Evolutionary conservation across 108 stramenopile genomes (phyloP).

Genomic region (Cylindrotheca fusiformis): DNA sequence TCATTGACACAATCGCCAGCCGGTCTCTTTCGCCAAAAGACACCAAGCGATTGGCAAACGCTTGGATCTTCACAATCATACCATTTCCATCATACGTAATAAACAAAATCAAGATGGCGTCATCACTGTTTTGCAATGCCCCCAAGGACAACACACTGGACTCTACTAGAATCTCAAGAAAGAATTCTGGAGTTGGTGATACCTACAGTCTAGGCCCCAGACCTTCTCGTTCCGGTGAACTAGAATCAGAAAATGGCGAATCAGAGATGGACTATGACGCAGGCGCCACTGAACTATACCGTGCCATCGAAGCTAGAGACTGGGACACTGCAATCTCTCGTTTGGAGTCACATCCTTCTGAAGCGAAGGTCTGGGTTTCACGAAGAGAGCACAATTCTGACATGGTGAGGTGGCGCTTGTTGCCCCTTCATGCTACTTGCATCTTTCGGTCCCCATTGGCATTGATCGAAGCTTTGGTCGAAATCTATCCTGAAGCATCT

Average conservation of each 20-base stretch:
- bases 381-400: constrained; percentile 56
- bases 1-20: not conserved
- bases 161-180: constrained; percentile 10
- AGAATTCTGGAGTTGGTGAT: constrained; percentile 47
- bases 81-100: not conserved
- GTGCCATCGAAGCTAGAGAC: constrained; percentile 75
- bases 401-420: constrained; percentile 68
- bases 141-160: constrained; percentile 19
- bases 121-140: constrained; percentile 27
- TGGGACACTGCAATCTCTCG: constrained; percentile 81
- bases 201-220: constrained; percentile 31
- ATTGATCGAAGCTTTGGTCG: constrained; percentile 75
- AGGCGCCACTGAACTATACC: constrained; percentile 74
- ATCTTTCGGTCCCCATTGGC: constrained; percentile 72
- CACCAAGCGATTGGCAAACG: no score
- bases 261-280: constrained; percentile 80
- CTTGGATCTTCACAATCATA: not conserved
- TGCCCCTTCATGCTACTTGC: constrained; percentile 82
- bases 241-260: constrained; percentile 30
- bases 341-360: constrained; percentile 53
- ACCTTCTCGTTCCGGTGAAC: constrained; percentile 17
- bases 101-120: constrained; percentile 14
- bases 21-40: constrained; percentile 1
- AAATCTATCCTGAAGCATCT: constrained; percentile 65
- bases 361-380: constrained; percentile 80